These are phyloP conservation scores for Populus euphratica DNA, from an alignment of 345 rosid genomes.

Conservation along the genomic window DNA sequence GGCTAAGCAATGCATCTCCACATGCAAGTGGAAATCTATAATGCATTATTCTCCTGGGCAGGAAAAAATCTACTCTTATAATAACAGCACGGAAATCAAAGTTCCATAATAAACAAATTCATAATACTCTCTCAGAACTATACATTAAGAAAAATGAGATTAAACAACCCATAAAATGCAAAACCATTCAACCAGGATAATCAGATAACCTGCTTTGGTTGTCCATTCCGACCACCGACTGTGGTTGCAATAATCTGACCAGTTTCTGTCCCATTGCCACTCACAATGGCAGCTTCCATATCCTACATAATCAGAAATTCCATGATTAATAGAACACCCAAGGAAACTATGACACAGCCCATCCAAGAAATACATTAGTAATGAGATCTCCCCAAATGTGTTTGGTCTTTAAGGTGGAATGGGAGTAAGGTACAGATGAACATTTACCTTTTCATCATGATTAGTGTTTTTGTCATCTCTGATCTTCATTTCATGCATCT, in stretches of 20 bases:
- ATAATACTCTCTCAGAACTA: not conserved
- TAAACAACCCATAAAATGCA: slow-evolving; percentile 9
- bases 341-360: not conserved
- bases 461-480: slow-evolving; percentile 49
- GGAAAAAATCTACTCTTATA: not conserved
- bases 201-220: slow-evolving; percentile 80
- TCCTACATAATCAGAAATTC: slow-evolving; percentile 38
- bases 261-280: slow-evolving; percentile 76
- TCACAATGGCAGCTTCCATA: slow-evolving; percentile 56
- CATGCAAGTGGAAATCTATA: not conserved
- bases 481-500: slow-evolving; percentile 56
- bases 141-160: not conserved
- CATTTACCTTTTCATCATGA: slow-evolving; percentile 56
- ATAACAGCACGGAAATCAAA: not conserved
- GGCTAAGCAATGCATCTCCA: not conserved
- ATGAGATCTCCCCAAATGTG: not conserved
- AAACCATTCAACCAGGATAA: slow-evolving; percentile 3
- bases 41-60: not conserved
- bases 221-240: slow-evolving; percentile 79
- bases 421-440: not conserved
- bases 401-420: not conserved
- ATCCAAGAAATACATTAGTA: not conserved
- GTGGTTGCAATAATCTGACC: slow-evolving; percentile 84
- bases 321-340: not conserved
- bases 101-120: not conserved